phyloP scores from a whole-genome alignment of 805 yeast genomes.

The Myxozyma neotropica region DNA sequence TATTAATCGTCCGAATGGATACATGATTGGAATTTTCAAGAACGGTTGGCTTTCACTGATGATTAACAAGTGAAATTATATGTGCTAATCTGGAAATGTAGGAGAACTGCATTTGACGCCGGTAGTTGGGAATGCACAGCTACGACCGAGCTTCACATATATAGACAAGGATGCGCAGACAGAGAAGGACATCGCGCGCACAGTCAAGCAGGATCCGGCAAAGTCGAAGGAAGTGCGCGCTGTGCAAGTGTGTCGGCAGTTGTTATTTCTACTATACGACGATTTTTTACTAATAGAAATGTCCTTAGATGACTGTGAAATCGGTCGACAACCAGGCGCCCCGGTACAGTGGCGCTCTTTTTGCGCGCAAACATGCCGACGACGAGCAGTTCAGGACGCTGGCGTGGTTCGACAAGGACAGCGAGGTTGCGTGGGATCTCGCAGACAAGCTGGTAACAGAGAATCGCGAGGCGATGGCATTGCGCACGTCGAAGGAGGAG shows the following conservation, averaged over 20 bases:
- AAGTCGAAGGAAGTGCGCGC: constrained; percentile 56
- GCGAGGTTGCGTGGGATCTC: constrained; percentile 41
- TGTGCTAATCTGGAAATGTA: not conserved
- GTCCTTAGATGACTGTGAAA: constrained; percentile 62
- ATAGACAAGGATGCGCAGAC: constrained; percentile 61
- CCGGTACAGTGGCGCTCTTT: constrained; percentile 68
- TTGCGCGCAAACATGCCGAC: constrained; percentile 62
- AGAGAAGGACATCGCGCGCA: constrained; percentile 47
- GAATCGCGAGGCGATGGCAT: constrained; percentile 26
- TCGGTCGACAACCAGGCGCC: constrained; percentile 59
- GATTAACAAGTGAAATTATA: too few species aligned
- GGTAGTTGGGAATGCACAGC: constrained; percentile 67
- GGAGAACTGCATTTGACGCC: constrained; percentile 63
- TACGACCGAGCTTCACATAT: constrained; percentile 80
- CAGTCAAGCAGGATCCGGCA: constrained; percentile 47
- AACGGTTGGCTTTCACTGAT: constrained; percentile 41
- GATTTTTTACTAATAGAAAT: not conserved
- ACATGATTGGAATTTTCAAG: constrained; percentile 47
- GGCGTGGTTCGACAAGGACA: constrained; percentile 51
- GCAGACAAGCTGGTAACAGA: constrained; percentile 38
- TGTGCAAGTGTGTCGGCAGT: constrained; percentile 50
- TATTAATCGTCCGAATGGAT: constrained; percentile 44
- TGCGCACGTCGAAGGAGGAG: constrained; percentile 33
- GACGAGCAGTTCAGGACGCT: constrained; percentile 56
- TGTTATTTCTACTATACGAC: not conserved